phyloP scores from a whole-genome alignment of 257 asterid genomes.

The Buddleja alternifolia region DNA sequence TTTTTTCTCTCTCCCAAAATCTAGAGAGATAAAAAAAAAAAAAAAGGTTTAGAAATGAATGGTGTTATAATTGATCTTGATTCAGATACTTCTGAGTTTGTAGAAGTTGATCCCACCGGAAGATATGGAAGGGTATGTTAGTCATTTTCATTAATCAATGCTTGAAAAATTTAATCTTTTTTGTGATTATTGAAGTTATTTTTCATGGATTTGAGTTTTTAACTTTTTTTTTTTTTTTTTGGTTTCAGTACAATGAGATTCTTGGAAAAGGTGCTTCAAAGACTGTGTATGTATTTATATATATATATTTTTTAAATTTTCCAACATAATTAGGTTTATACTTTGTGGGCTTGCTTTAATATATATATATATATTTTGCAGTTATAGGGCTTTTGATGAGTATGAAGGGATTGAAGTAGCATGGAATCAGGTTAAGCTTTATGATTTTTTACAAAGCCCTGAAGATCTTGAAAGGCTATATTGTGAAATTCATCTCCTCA shows the following conservation, averaged over 20 bases:
- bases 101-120: conserved; percentile 94
- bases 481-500: conserved; percentile 89
- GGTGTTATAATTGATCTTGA: conserved; percentile 59
- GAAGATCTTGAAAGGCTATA: conserved; percentile 94
- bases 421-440: conserved; percentile 94
- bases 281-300: conserved; percentile 69
- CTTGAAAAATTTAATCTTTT: neutral
- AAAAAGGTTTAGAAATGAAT: conserved; percentile 46
- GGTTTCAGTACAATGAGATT: conserved; percentile 88
- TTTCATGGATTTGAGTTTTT: conserved; percentile 14
- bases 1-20: conserved; percentile 19
- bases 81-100: conserved; percentile 73
- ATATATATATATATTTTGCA: conserved; percentile 33
- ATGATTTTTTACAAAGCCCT: conserved; percentile 79
- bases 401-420: conserved; percentile 98
- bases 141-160: conserved; percentile 8
- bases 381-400: conserved; percentile 95
- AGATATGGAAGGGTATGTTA: conserved; percentile 90
- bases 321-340: neutral
- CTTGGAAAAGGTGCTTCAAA: conserved; percentile 97
- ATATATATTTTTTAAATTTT: conserved; percentile 25
- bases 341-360: conserved; percentile 13
- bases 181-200: neutral
- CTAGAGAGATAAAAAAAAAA: conserved; percentile 23
- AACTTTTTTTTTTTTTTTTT: conserved; percentile 15